These are phyloP conservation scores for Aspergillus proliferans DNA, from an alignment of 2,329 filamentous ascomycete species.

Conservation along the genomic window DNA sequence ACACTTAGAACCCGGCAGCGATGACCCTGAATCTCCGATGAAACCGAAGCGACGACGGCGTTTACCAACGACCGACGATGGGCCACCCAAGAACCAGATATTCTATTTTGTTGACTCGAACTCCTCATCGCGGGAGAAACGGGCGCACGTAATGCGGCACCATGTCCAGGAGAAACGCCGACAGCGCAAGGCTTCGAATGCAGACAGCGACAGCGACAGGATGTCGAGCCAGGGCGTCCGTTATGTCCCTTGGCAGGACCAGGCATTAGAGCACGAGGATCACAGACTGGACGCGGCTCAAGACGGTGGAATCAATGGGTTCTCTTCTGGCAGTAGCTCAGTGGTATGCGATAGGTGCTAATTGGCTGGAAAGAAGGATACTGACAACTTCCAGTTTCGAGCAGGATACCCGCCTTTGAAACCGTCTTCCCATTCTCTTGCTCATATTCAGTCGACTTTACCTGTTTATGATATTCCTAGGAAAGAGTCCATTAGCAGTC, in stretches of 20 bases:
- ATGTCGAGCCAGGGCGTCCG: slow-evolving; percentile 7
- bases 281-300: background rate
- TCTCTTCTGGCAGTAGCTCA: slow-evolving; percentile 5
- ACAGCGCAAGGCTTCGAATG: slow-evolving; percentile 24
- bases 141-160: slow-evolving; percentile 40
- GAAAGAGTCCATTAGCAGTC: slow-evolving; percentile 28
- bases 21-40: slow-evolving; percentile 10
- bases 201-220: slow-evolving; percentile 10
- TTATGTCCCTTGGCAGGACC: slow-evolving; percentile 21
- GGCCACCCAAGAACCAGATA: slow-evolving; percentile 21
- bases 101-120: slow-evolving; percentile 38
- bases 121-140: slow-evolving; percentile 37
- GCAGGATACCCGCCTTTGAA: slow-evolving; percentile 2
- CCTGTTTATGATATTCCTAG: slow-evolving; percentile 22
- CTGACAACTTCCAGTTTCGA: background rate
- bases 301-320: background rate
- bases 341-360: slow-evolving; percentile 13
- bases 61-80: slow-evolving; percentile 14
- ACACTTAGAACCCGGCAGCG: slow-evolving; percentile 12
- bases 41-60: slow-evolving; percentile 23
- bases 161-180: slow-evolving; percentile 38
- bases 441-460: slow-evolving; percentile 10
- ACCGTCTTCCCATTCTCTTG: slow-evolving; percentile 5
- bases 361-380: background rate
- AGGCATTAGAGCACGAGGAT: slow-evolving; percentile 2